Evolutionary conservation across 441 rosid genomes (phyloP).

Genomic region (Erodium texanum): DNA sequence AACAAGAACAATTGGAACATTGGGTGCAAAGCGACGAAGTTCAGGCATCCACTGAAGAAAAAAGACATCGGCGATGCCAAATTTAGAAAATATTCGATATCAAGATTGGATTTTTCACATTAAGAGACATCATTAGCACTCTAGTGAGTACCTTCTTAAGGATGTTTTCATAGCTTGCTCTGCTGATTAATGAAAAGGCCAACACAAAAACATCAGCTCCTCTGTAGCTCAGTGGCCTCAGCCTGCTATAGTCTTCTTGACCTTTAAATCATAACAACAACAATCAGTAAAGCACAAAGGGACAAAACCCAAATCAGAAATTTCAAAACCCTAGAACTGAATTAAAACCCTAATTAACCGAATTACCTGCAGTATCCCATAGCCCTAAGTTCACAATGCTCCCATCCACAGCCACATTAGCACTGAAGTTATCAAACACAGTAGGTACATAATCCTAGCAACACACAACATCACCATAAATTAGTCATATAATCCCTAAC

Average conservation of each 20-base stretch:
- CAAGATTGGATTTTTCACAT: neutral
- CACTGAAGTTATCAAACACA: slow-evolving; percentile 68
- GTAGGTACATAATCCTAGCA: slow-evolving; percentile 66
- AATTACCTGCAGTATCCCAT: slow-evolving; percentile 69
- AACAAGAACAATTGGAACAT: slow-evolving; percentile 89
- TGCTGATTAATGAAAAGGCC: slow-evolving; percentile 83
- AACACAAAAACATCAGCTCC: slow-evolving; percentile 87
- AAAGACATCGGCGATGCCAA: slow-evolving; percentile 1
- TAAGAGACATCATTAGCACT: slow-evolving; percentile 14
- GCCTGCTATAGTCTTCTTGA: slow-evolving; percentile 93
- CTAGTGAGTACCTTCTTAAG: slow-evolving; percentile 63
- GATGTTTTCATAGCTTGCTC: slow-evolving; percentile 93
- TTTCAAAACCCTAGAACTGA: neutral
- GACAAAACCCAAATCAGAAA: slow-evolving; percentile 1
- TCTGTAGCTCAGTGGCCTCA: slow-evolving; percentile 94
- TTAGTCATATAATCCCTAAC: neutral
- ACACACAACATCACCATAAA: neutral
- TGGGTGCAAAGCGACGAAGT: slow-evolving; percentile 81
- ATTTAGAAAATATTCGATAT: neutral
- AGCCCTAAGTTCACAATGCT: slow-evolving; percentile 30
- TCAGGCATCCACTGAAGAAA: slow-evolving; percentile 92
- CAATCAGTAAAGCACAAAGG: neutral
- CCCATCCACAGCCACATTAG: slow-evolving; percentile 66
- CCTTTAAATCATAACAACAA: slow-evolving; percentile 35
- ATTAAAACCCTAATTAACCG: slow-evolving; percentile 3